These are phyloP conservation scores for Colletotrichum echinochloae DNA, from an alignment of 2,329 filamentous ascomycete genomes.

Conservation along the genomic window DNA sequence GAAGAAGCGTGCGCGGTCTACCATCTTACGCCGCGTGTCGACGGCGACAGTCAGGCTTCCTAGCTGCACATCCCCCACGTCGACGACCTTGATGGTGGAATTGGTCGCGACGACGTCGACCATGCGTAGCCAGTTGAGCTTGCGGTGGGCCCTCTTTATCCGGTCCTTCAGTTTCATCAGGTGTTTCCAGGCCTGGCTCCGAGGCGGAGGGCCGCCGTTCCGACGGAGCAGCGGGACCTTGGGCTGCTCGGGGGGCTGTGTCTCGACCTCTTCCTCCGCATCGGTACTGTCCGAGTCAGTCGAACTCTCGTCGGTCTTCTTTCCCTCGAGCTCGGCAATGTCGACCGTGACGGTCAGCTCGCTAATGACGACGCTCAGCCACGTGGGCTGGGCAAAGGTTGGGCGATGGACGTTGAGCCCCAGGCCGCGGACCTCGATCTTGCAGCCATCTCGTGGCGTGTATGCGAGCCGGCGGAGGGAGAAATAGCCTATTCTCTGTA, in stretches of 20 bases:
- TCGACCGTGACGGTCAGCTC: constrained; percentile 90
- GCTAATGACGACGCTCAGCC: constrained; percentile 89
- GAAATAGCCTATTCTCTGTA: constrained; percentile 93
- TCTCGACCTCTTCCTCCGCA: constrained; percentile 37
- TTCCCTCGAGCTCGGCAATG: constrained; percentile 71
- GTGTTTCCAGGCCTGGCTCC: constrained; percentile 83
- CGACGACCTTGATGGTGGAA: constrained; percentile 79
- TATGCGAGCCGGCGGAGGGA: constrained; percentile 92
- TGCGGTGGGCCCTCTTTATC: constrained; percentile 86
- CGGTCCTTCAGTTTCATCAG: constrained; percentile 84
- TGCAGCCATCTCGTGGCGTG: constrained; percentile 87
- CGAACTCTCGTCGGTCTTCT: constrained; percentile 53
- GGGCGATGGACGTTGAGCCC: constrained; percentile 91
- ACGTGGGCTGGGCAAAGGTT: constrained; percentile 96
- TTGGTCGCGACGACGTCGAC: constrained; percentile 90
- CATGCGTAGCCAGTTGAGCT: constrained; percentile 89
- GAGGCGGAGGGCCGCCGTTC: constrained; percentile 51
- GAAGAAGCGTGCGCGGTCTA: constrained; percentile 90
- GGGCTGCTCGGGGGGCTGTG: constrained; percentile 20
- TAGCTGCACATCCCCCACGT: constrained; percentile 86
- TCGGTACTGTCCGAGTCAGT: constrained; percentile 46
- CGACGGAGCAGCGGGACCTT: constrained; percentile 44
- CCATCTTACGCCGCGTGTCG: constrained; percentile 91
- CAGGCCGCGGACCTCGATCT: constrained; percentile 88
- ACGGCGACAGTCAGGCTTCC: constrained; percentile 88